These are phyloP conservation scores for Solanum paucissectum DNA, from an alignment of 257 asterid genomes.

Conservation along the genomic window DNA sequence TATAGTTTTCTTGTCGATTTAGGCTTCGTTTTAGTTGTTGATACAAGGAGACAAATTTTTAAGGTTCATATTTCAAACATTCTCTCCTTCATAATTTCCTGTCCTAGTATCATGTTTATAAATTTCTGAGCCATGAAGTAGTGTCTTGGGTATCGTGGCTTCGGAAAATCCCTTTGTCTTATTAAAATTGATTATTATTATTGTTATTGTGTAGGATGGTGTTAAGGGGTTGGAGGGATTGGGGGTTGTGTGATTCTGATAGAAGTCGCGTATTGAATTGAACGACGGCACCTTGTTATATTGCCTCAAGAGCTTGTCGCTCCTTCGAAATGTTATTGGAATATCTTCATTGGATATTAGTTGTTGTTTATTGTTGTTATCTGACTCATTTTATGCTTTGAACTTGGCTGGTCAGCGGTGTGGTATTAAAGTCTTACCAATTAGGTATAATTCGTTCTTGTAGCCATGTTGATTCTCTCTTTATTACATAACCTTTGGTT, in stretches of 20 bases:
- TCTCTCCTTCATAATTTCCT: background rate
- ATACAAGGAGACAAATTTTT: background rate
- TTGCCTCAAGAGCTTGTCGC: too few species aligned
- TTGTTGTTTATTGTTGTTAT: too few species aligned
- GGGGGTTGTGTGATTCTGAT: background rate
- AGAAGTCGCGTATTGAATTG: background rate
- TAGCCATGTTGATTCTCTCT: background rate
- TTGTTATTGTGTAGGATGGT: too few species aligned
- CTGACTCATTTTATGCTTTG: background rate
- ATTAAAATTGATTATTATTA: too few species aligned
- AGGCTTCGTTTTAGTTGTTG: background rate
- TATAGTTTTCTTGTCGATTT: too few species aligned
- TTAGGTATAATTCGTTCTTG: background rate
- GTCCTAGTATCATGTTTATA: background rate
- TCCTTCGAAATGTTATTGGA: too few species aligned
- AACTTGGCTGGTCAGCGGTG: background rate
- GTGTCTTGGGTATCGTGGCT: background rate
- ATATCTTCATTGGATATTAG: too few species aligned
- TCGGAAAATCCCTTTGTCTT: background rate
- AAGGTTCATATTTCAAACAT: background rate
- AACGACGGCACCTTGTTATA: background rate
- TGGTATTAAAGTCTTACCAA: background rate
- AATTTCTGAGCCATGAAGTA: background rate
- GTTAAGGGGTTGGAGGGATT: too few species aligned
- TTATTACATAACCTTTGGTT: background rate